These are phyloP conservation scores for Falciphora oryzae DNA, from an alignment of 2,329 filamentous ascomycete species.

Conservation along the genomic window DNA sequence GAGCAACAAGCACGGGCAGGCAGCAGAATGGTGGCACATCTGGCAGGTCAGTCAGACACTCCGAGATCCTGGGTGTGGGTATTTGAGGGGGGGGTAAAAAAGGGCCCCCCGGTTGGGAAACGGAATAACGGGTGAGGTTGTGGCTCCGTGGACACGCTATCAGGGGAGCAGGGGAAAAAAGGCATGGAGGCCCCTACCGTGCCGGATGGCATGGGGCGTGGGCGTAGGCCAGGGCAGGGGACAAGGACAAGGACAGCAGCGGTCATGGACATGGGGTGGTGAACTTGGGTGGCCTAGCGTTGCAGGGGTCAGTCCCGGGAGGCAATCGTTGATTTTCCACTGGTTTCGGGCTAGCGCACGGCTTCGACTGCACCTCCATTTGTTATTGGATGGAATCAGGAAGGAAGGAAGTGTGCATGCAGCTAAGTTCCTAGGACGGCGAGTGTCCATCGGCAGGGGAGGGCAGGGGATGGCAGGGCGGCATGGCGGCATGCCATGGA, in stretches of 20 bases:
- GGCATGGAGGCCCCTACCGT: conserved; percentile 1
- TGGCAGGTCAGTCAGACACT: not conserved
- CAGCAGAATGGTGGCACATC: not conserved
- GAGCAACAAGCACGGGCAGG: not conserved
- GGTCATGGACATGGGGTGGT: not conserved
- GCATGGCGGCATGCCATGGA: not conserved
- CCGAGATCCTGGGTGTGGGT: not conserved
- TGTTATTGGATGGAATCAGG: not conserved
- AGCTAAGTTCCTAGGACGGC: too few species aligned
- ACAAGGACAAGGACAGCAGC: not conserved
- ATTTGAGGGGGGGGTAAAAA: not conserved
- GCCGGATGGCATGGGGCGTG: not conserved
- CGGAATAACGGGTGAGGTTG: not conserved
- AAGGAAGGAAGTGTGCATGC: too few species aligned
- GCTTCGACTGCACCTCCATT: not conserved
- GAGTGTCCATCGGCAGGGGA: not conserved
- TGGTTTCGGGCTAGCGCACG: not conserved
- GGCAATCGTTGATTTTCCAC: not conserved
- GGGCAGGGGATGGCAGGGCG: not conserved
- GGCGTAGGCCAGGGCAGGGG: not conserved
- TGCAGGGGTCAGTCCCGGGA: not conserved
- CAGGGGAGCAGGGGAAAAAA: not conserved
- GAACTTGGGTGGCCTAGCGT: not conserved
- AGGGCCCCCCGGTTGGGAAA: not conserved
- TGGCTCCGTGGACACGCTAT: not conserved